Base-by-base conservation (phyloP, 148 eudicot species). In the Euryodendron excelsum region DNA sequence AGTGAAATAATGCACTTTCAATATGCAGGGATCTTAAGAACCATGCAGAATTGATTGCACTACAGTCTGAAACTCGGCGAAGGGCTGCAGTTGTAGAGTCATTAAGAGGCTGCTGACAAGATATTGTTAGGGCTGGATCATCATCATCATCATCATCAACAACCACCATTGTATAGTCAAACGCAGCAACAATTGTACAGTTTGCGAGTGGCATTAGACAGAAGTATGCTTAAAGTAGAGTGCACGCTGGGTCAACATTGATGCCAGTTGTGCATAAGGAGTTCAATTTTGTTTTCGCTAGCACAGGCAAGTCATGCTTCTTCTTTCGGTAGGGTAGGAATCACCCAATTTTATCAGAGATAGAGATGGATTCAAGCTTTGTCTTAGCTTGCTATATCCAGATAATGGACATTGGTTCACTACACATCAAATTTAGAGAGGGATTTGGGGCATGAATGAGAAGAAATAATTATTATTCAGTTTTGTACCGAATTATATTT, bases 1-100 rank as follows among this genome's bases (percentile, higher is more conserved):
- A 45, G 53, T 36, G 10, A 5, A 59, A 15, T 10, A 8, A 33
- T 15, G 6, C 20, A 31, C 3, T 73, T 59, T 33, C 53, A 30
- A 27, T 45, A 64, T 75, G 76, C 89, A 88, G 91, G 84, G 88
- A 86, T 65, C 70, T 86, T 76, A 88, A 80, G 81, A 81, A 78
- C 72, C 69, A 77, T 78, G 76, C 78, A 33, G 71, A 72, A 66
- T 37, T 52, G 75, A 77, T 73, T 45, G 77, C 72, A 60, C 70
- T 53, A 75, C 63, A 80, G 76, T 70, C 77, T 8, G 69, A 79
- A 31, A 63, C 82, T 18, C 62, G 37, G 58, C 79, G 45, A 76
- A 47, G 72, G 53, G 79, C 79, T 76, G 72, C n/a, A 31, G 78
- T 75, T 27, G 52, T 65, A 64, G 72, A 48, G 47, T 76, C 79